phyloP scores from a whole-genome alignment of 768 basidiomycete species.

The Xanthoconium stramineum region DNA sequence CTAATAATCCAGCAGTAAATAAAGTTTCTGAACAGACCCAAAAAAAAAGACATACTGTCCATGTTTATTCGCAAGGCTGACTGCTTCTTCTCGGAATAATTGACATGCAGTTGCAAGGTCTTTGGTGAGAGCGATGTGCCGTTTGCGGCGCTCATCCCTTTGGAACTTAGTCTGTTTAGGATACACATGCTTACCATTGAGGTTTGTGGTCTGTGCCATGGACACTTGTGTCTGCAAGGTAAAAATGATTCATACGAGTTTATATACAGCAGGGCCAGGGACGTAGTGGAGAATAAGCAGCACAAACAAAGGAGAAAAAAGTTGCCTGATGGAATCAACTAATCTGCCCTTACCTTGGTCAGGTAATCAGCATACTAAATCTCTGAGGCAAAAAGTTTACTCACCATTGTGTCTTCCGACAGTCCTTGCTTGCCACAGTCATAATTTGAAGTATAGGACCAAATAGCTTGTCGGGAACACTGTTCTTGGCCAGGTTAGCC shows the following conservation, averaged over 20 bases:
- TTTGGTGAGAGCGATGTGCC: not conserved
- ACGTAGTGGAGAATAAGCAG: not conserved
- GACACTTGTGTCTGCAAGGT: too few species aligned
- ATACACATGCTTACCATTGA: not conserved
- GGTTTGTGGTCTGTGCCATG: too few species aligned
- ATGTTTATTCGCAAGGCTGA: not conserved
- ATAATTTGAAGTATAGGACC: not conserved
- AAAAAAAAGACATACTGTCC: not conserved
- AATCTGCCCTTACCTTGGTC: not conserved
- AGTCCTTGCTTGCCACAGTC: not conserved
- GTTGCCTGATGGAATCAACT: too few species aligned
- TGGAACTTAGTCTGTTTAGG: not conserved
- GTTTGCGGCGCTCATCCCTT: not conserved
- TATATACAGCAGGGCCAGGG: too few species aligned
- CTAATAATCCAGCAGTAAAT: not conserved
- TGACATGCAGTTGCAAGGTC: not conserved
- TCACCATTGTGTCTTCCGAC: not conserved
- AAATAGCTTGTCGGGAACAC: not conserved
- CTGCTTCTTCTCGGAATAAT: not conserved
- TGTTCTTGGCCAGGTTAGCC: not conserved
- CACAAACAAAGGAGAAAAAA: not conserved
- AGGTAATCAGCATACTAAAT: not conserved
- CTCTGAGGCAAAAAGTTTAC: not conserved
- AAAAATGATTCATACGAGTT: too few species aligned
- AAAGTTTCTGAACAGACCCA: not conserved